phyloP scores from a whole-genome alignment of 2,329 filamentous ascomycete species.

The Colletotrichum falcatum region DNA sequence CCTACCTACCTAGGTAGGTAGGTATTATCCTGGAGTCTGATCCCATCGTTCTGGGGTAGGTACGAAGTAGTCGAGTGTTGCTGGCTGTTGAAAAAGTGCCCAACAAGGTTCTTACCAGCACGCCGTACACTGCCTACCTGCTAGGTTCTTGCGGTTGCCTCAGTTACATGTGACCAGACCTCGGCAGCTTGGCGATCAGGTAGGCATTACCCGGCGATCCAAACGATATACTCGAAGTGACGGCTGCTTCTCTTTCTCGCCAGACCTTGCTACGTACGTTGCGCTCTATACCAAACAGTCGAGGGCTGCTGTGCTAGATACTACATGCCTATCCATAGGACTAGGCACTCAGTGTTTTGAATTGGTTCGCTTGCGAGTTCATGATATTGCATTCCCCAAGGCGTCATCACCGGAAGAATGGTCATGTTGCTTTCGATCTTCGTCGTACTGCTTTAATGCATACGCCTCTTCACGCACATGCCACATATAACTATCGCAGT shows the following conservation, averaged over 20 bases:
- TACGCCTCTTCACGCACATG: not conserved
- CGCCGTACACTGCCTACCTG: not conserved
- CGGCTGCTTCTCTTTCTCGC: not conserved
- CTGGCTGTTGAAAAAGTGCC: not conserved
- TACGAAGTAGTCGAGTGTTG: too few species aligned
- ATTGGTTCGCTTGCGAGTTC: not conserved
- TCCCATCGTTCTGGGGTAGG: not conserved
- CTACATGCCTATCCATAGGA: not conserved
- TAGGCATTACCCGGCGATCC: not conserved
- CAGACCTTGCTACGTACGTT: not conserved
- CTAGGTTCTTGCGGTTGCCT: not conserved
- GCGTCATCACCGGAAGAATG: not conserved
- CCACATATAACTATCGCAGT: not conserved
- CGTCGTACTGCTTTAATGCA: not conserved
- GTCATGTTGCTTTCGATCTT: not conserved
- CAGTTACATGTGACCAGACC: not conserved
- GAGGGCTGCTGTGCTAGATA: not conserved
- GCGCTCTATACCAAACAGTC: not conserved
- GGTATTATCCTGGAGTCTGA: not conserved
- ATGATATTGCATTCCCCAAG: not conserved
- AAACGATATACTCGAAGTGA: not conserved
- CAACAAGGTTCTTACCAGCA: not conserved
- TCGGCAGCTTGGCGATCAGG: too few species aligned
- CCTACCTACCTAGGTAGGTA: too few species aligned
- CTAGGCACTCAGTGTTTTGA: not conserved